These are phyloP conservation scores for Phaeotremella fagi DNA, from an alignment of 768 basidiomycete species.

Conservation along the genomic window DNA sequence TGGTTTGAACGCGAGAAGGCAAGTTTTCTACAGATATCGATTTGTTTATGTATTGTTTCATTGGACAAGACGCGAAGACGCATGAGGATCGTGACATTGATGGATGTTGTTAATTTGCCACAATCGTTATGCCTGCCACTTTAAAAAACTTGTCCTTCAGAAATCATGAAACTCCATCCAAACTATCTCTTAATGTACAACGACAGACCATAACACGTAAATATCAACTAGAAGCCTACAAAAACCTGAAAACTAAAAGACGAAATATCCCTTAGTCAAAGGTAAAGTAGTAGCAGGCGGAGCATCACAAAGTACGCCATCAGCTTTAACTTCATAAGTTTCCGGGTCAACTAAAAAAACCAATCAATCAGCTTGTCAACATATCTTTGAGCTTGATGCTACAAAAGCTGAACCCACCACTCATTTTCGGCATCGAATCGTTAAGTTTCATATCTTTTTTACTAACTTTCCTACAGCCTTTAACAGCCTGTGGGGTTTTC, in stretches of 20 bases:
- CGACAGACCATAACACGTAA: no score
- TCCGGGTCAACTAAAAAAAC: constrained; percentile 77
- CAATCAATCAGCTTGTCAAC: not conserved
- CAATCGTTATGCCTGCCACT: no score
- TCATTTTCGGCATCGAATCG: constrained; percentile 70
- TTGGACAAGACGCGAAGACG: not conserved
- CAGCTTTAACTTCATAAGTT: constrained; percentile 77
- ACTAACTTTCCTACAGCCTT: constrained; percentile 64
- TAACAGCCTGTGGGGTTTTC: constrained; percentile 71
- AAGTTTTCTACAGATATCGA: not conserved
- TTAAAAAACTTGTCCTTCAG: no score
- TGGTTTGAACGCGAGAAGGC: no score
- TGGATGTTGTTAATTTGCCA: no score
- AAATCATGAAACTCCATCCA: no score
- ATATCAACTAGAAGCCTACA: no score
- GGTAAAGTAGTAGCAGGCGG: constrained; percentile 67
- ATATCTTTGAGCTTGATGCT: not conserved
- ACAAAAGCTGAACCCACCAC: constrained; percentile 28
- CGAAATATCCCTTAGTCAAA: constrained; percentile 67
- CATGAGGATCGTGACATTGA: no score
- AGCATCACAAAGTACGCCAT: constrained; percentile 71
- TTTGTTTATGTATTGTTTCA: not conserved
- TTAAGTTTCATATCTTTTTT: constrained; percentile 98
- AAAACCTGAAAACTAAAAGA: no score
- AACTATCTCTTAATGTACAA: no score